A percentile compares a stretch with the other conserved stretches of the same genome.
These are phyloP conservation scores for Hymenotorrendiella dingleyae DNA, from an alignment of 2,329 filamentous ascomycete genomes.

Conservation along the genomic window DNA sequence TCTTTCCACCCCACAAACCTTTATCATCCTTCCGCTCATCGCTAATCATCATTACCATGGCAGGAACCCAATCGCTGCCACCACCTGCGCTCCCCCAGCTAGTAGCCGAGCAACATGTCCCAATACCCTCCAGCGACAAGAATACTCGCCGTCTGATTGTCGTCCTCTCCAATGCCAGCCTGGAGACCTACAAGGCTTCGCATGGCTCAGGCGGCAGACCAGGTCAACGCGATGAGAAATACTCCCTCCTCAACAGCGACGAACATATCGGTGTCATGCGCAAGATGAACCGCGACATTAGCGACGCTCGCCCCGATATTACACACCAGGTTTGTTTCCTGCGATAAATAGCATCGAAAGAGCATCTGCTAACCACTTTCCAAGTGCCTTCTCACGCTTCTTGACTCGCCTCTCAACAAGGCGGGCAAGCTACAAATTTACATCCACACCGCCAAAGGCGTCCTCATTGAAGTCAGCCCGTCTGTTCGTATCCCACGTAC, in stretches of 20 bases:
- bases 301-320: constrained; percentile 94
- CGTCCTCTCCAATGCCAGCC: constrained; percentile 90
- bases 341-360: constrained; percentile 15
- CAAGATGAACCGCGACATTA: constrained; percentile 99
- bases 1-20: too few relatives aligned
- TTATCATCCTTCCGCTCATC: too few relatives aligned
- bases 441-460: constrained; percentile 95
- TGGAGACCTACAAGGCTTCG: constrained; percentile 94
- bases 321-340: constrained; percentile 78
- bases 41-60: constrained; percentile 27
- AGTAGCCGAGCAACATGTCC: constrained; percentile 84
- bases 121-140: constrained; percentile 82
- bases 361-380: constrained; percentile 22
- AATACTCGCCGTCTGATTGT: constrained; percentile 89
- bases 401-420: constrained; percentile 98
- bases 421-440: constrained; percentile 96
- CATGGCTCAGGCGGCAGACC: constrained; percentile 62
- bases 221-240: constrained; percentile 74
- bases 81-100: constrained; percentile 86
- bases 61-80: constrained; percentile 91
- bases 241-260: constrained; percentile 95
- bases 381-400: constrained; percentile 91
- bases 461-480: constrained; percentile 96
- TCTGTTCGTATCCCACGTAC: constrained; percentile 95
- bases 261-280: constrained; percentile 99